Base-by-base conservation (phyloP, 228 moss, liverwort and hornwort genomes). In the Sphagnum magellanicum region DNA sequence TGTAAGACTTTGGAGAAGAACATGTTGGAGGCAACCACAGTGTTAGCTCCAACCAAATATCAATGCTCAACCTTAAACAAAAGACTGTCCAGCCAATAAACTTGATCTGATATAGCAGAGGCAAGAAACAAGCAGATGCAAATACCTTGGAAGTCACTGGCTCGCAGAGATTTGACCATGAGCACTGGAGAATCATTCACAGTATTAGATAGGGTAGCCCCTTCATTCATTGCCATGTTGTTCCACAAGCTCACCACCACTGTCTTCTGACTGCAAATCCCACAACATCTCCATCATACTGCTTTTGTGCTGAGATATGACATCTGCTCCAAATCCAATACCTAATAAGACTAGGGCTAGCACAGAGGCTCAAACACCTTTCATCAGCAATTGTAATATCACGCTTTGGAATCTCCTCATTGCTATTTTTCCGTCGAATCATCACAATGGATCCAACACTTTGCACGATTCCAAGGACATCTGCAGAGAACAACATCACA, bases 351-450 rank as follows among this genome's bases (percentile, higher is more conserved):
- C 32, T 3, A 32, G 32, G 32, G 32, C 55, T 55, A 8, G 12
- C 55, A 55, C 8, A 12, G 55, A 55, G 55, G 3, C 12, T 55
- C 55, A 55, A 55, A 55, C 4, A 90, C 89, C 87, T 84, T 64
- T 87, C 77, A 73, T 90, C 89, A 6, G 77, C 84, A 52, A 98
- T 80, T 0, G 79, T 84, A 0, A 98, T 46, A 6, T 98, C 98
- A 49, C 98, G 91, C 70, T 98, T 98, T 3, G 93, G 86, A 16
- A 98, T 83, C 73, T 93, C 98, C 67, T 93, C 89, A 6, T 93
- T 93, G 73, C 84, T 86, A 16, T 83, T 87, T 65, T 92, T 98
- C 6, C 98, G 91, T 1, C 84, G 88, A 0, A 98, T 74, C 1
- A 81, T 60, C 10, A 71, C 74, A 61, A 77, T 65, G 0, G 79